A percentile compares a stretch with the other conserved stretches of the same genome.
Conservation (phyloP, 78 protist genomes). For the Acrasis kona region DNA sequence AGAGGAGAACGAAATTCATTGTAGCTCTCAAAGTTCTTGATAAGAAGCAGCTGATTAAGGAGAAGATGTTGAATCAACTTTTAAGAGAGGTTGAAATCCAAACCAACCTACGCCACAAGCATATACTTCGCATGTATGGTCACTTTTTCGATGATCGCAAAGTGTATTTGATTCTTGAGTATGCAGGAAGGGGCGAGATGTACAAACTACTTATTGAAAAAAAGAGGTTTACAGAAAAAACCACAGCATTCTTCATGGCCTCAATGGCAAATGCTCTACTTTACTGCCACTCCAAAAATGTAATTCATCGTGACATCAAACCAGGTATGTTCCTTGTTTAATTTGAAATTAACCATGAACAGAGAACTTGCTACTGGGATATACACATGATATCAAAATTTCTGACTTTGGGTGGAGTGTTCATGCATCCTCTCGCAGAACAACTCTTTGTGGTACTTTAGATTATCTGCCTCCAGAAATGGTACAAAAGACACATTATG, state of each 20-base stretch:
- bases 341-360: too few relatives aligned
- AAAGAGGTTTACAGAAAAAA: constrained; percentile 35
- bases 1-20: constrained; percentile 68
- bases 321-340: too few relatives aligned
- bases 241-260: constrained; percentile 54
- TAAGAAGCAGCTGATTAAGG: constrained; percentile 65
- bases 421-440: constrained; percentile 22
- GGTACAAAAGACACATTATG: constrained; percentile 63
- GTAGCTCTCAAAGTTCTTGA: constrained; percentile 88
- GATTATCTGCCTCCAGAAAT: constrained; percentile 95
- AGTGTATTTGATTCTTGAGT: constrained; percentile 93
- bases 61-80: constrained; percentile 75
- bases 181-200: constrained; percentile 89
- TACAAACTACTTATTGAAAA: constrained; percentile 59
- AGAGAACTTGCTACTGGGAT: constrained; percentile 57
- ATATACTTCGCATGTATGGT: constrained; percentile 86
- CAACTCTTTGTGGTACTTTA: constrained; percentile 81
- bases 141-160: constrained; percentile 80
- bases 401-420: constrained; percentile 82
- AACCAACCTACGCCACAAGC: constrained; percentile 75
- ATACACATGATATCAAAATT: constrained; percentile 49
- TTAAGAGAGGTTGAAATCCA: constrained; percentile 93
- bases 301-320: constrained; percentile 97
- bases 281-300: constrained; percentile 74
- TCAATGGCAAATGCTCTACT: constrained; percentile 60